Base-by-base conservation (phyloP, 768 basidiomycete species). In the Xerocomus brunneocitrinus region DNA sequence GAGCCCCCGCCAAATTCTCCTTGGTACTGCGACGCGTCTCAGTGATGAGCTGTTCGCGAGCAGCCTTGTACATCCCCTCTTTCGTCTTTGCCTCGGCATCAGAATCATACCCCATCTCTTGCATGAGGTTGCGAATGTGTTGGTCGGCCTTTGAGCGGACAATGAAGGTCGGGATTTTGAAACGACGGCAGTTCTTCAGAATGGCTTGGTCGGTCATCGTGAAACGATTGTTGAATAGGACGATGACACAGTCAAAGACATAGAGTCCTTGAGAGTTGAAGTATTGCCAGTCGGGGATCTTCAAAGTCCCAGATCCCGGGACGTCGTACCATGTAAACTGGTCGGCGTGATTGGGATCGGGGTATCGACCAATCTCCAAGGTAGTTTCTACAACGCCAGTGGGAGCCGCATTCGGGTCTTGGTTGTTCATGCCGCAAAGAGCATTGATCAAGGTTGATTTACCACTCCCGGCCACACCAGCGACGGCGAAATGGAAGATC, bases 241-340 rank as follows among this genome's bases (percentile, higher is more conserved):
- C 61, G 48, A 74, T 50, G 55, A 74, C 56, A 25, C 62, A 66
- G 43, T 74, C 71, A 50, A 74, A 73, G 51, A 71, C 60, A 47
- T 64, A 74, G 31, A 74, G 63, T 10, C 72, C 72, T 43, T 73
- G 69, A 10, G 67, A 62, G 32, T 71, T 71, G 55, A 74, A 73
- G 53, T 74, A 74, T 35, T 71, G 64, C 70, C 70, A 73, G 48
- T 69, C 70, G 19, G 69, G 64, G 44, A 71, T 57, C 36, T 58
- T 63, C n/a, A 67, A 50, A 2, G 73, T 74, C 7, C 69, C 71
- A 8, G 72, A 72, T 14, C 73, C 73, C 0, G 72, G 73, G 27
- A 74, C 52, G 35, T 74, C 72, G 47, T 70, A 74, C 73, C 73
- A 74, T 19, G 64, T 62, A 40, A 67, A 61, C 19, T 58, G 63